Conservation (phyloP, 2,329 filamentous ascomycete genomes). For the Pyricularia grisea region DNA sequence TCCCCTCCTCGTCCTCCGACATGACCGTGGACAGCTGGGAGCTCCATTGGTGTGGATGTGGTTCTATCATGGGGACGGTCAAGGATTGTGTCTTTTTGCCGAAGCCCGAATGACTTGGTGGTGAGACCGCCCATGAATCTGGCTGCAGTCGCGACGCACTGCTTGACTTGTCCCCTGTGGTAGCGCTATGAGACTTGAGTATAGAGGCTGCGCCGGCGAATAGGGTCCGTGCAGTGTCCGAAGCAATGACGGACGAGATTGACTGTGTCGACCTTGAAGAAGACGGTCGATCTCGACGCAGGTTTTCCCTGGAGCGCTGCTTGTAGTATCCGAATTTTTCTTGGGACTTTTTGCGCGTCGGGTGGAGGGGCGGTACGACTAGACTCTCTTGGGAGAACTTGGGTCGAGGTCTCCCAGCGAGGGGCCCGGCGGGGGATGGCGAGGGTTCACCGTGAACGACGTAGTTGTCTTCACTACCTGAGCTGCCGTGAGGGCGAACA, state of each 20-base stretch:
- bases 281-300: conserved; percentile 29
- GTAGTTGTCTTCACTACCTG: conserved; percentile 41
- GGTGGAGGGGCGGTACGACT: conserved; percentile 43
- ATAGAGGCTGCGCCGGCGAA: conserved; percentile 23
- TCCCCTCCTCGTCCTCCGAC: conserved; percentile 50
- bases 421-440: conserved; percentile 27
- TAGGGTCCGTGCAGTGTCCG: conserved; percentile 32
- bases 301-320: conserved; percentile 41
- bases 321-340: conserved; percentile 40
- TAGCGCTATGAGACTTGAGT: background rate
- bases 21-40: conserved; percentile 54
- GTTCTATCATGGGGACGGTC: conserved; percentile 34
- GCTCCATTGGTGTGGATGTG: conserved; percentile 50
- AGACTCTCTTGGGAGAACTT: conserved; percentile 54
- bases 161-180: background rate
- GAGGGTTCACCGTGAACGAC: conserved; percentile 38
- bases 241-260: conserved; percentile 42
- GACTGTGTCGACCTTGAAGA: conserved; percentile 35
- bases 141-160: background rate
- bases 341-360: conserved; percentile 33
- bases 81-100: conserved; percentile 9
- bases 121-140: conserved; percentile 4
- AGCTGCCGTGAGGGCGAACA: conserved; percentile 20
- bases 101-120: conserved; percentile 3
- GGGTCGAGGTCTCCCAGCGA: conserved; percentile 24